Evolutionary conservation across 768 basidiomycete species (phyloP).

Genomic region (Collybia mongolica): DNA sequence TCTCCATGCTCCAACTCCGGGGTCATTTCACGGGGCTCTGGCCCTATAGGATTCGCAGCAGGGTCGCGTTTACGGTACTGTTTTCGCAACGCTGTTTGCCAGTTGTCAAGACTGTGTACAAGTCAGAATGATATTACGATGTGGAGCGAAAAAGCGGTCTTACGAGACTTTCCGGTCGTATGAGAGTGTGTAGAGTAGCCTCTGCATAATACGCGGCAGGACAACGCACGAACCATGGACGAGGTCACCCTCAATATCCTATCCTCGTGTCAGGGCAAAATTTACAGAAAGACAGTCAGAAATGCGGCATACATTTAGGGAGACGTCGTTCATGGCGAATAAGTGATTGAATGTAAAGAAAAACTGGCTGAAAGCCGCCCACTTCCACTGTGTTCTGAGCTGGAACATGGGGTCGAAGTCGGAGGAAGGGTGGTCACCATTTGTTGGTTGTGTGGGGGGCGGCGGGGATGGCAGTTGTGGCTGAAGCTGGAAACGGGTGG

Average conservation of each 20-base stretch:
- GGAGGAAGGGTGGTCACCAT: conserved; percentile 18
- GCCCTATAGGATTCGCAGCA: conserved; percentile 68
- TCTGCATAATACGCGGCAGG: conserved; percentile 72
- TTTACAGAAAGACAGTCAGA: conserved; percentile 6
- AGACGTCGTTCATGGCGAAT: conserved; percentile 69
- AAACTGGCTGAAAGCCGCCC: conserved; percentile 92
- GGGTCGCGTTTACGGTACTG: conserved; percentile 78
- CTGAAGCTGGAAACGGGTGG: conserved; percentile 33
- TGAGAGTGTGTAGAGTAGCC: conserved; percentile 70
- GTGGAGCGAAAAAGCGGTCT: conserved; percentile 1
- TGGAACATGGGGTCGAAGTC: conserved; percentile 36
- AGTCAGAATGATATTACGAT: conserved; percentile 14
- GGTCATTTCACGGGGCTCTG: conserved; percentile 40
- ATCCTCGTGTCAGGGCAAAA: conserved; percentile 9
- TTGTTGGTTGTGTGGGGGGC: conserved; percentile 25
- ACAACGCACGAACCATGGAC: conserved; percentile 55
- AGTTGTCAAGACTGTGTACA: conserved; percentile 60
- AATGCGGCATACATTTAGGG: conserved; percentile 50
- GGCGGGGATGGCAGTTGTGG: conserved; percentile 24
- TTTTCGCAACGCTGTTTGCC: conserved; percentile 75
- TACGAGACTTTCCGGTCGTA: conserved; percentile 69
- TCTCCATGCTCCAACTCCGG: conserved; percentile 22
- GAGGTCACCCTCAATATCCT: conserved; percentile 84
- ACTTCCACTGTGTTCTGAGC: conserved; percentile 85
- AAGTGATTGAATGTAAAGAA: conserved; percentile 80